Evolutionary conservation across 2,329 filamentous ascomycete species (phyloP), one percentile per base, ranked within the genome.

Genomic region (Lasiodiplodia gonubiensis): DNA sequence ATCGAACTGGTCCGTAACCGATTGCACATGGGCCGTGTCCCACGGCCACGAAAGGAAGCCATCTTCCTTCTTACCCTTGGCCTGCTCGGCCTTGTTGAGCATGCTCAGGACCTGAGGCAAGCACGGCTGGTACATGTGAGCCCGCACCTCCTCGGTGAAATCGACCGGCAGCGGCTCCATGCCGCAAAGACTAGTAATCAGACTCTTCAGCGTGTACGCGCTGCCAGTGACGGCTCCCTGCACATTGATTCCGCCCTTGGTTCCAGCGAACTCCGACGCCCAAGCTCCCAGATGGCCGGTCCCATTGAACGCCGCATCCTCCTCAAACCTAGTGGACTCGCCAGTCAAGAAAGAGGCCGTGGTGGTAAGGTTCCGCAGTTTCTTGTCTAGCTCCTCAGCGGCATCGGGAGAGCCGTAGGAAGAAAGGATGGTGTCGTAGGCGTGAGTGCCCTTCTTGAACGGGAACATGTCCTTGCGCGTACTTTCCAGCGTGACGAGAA

Each of bases 401-500:
- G 39, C 57, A 6, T 74, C 69, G 7, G 70, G 66, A 2, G 72
- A 59, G 25, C 78, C 73, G 5, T 76, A 75, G 11, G 74, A 72
- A 16, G 64, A 51, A 5, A 48, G 27, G 23, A 81, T 71, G 21
- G 68, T 69, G 25, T 80, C 71, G 60, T 80, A 77, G 16, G 80
- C 68, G 4, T 71, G 71, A 18, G 74, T 76, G 18, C 74, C 74
- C 59, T 78, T 76, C 60, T 77, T 76, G 64, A 79, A 71, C 1
- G 79, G 79, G 68, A 81, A 80, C 46, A 80, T 71, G 49, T 81
- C 79, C 60, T 80, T 81, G 46, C 79, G 74, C 6, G 77, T 78
- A 64, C 77, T 79, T 70, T 81, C 79, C n/a, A 81, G 70, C 4
- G 76, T 79, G 33, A 81, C 60, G 12, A 81, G 33, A 8, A 80